These are phyloP conservation scores for Phytomonas francai DNA, from an alignment of 208 protist genomes.

Conservation along the genomic window DNA sequence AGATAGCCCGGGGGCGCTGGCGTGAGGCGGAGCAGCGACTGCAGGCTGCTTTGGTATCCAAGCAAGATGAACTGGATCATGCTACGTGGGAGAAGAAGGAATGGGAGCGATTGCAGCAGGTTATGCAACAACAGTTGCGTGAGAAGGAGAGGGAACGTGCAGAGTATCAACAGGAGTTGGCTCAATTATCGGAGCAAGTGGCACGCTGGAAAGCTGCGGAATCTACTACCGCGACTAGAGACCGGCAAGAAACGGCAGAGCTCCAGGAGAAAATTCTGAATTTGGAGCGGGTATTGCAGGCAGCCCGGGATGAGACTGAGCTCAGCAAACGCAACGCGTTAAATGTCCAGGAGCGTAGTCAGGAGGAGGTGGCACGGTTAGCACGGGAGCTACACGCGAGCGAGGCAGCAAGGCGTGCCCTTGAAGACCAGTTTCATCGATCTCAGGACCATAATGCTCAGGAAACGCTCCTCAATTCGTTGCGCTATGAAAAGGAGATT, in stretches of 20 bases:
- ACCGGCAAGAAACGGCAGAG: slow-evolving; percentile 19
- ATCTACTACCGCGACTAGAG: slow-evolving; percentile 20
- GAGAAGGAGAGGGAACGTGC: slow-evolving; percentile 9
- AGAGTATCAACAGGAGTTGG: slow-evolving; percentile 20
- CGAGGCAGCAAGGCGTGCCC: slow-evolving; percentile 62
- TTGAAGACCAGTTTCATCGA: slow-evolving; percentile 70
- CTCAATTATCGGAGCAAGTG: slow-evolving; percentile 27
- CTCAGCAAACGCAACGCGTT: slow-evolving; percentile 15
- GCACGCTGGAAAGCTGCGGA: slow-evolving; percentile 45
- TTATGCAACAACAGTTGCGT: slow-evolving; percentile 16
- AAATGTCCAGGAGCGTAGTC: slow-evolving; percentile 33
- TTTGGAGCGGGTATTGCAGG: slow-evolving; percentile 27
- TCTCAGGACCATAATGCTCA: slow-evolving; percentile 39
- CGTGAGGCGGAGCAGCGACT: slow-evolving; percentile 27
- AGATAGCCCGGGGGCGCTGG: neutral
- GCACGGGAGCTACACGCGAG: slow-evolving; percentile 84
- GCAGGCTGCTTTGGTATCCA: slow-evolving; percentile 10
- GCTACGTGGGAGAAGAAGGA: slow-evolving; percentile 19
- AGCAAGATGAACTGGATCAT: slow-evolving; percentile 28
- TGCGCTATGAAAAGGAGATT: slow-evolving; percentile 61
- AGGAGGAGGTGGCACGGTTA: slow-evolving; percentile 49
- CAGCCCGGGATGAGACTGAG: slow-evolving; percentile 28
- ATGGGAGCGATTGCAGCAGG: slow-evolving; percentile 13
- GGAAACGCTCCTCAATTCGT: slow-evolving; percentile 22
- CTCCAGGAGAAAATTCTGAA: slow-evolving; percentile 33